Percentiles rank a stretch among this genome's conserved stretches.
phyloP scores from a whole-genome alignment of 495 filamentous ascomycete species.

The Darksidea phi region DNA sequence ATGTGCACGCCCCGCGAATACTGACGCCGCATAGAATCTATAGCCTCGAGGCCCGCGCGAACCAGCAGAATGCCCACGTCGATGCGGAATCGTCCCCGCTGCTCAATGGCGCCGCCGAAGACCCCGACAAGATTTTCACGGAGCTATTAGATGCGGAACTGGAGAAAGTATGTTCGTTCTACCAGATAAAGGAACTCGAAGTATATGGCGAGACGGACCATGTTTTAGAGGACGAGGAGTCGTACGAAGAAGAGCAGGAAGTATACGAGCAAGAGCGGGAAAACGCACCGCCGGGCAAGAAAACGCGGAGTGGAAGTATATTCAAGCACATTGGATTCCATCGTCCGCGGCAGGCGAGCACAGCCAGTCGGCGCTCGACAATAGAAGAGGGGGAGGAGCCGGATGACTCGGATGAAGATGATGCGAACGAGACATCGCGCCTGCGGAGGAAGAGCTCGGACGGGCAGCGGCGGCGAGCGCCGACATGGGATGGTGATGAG shows the following conservation, averaged over 20 bases:
- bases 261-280: constrained; percentile 56
- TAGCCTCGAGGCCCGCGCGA: constrained; percentile 76
- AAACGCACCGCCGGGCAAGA: constrained; percentile 50
- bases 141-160: constrained; percentile 83
- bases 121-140: constrained; percentile 76
- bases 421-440: constrained; percentile 60
- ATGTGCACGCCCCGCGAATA: neutral
- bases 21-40: constrained; percentile 69
- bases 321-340: constrained; percentile 48
- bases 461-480: constrained; percentile 36
- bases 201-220: constrained; percentile 77
- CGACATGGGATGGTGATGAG: constrained; percentile 36
- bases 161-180: constrained; percentile 91
- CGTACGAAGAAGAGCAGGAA: constrained; percentile 64
- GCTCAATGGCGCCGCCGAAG: constrained; percentile 57
- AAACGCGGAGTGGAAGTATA: constrained; percentile 48
- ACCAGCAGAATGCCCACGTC: constrained; percentile 48
- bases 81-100: constrained; percentile 86
- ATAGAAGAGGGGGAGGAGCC: constrained; percentile 48
- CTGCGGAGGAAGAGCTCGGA: constrained; percentile 47
- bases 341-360: constrained; percentile 50
- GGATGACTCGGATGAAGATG: constrained; percentile 64
- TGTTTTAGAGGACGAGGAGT: constrained; percentile 69
- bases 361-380: constrained; percentile 43
- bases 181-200: constrained; percentile 79